These are phyloP conservation scores for Stereum hirsutum DNA, from an alignment of 1,284 basidiomycete species.

Conservation along the genomic window DNA sequence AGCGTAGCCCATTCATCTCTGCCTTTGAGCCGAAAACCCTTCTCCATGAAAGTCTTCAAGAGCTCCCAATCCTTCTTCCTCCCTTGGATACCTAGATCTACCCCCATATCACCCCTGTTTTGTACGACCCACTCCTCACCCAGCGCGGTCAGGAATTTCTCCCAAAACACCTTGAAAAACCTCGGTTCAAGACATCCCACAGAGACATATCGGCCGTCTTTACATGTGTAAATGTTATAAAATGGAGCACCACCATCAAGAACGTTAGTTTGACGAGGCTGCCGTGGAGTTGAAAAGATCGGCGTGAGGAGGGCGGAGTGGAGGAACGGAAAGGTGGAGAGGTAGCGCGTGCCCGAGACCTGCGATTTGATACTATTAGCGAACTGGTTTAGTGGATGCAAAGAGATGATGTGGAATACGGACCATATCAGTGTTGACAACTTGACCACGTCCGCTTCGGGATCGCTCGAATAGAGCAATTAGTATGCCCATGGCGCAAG, in stretches of 20 bases:
- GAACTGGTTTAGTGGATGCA: not conserved
- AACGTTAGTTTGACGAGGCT: conserved; percentile 31
- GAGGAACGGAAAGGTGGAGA: conserved; percentile 64
- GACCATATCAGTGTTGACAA: conserved; percentile 77
- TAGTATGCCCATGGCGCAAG: conserved; percentile 68
- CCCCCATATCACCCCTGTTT: conserved; percentile 37
- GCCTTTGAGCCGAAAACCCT: conserved; percentile 51
- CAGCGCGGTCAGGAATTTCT: conserved; percentile 44
- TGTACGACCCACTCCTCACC: conserved; percentile 22
- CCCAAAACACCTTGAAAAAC: conserved; percentile 57
- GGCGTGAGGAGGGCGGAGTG: conserved; percentile 29
- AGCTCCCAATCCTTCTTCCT: conserved; percentile 52
- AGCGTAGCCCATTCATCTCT: conserved; percentile 64
- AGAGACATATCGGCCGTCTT: conserved; percentile 68
- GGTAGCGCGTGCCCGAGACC: conserved; percentile 75
- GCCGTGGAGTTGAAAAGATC: conserved; percentile 19
- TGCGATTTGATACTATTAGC: conserved; percentile 17
- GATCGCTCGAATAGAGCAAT: conserved; percentile 65
- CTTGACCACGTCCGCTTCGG: conserved; percentile 58
- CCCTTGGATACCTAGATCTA: conserved; percentile 39
- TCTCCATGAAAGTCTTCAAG: conserved; percentile 46
- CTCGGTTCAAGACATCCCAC: conserved; percentile 69
- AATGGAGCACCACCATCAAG: conserved; percentile 78
- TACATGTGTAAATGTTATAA: conserved; percentile 68
- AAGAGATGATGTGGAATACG: conserved; percentile 3